A percentile compares a stretch with the other conserved stretches of the same genome.
phyloP scores from a whole-genome alignment of 345 rosid species.

The Rhodamnia argentea region DNA sequence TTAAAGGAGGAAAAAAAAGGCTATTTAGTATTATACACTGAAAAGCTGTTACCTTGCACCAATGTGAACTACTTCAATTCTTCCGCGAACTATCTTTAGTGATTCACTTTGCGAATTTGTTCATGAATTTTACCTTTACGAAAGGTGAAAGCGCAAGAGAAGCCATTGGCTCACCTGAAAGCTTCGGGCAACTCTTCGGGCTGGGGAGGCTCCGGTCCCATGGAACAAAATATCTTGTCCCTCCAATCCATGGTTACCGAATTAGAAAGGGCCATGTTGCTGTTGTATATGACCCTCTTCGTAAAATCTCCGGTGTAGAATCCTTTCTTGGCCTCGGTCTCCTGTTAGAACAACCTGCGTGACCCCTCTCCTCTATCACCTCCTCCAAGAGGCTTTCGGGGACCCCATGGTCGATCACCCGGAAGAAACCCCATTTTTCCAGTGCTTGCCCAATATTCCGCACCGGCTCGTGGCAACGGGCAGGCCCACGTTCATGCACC shows the following conservation, averaged over 20 bases:
- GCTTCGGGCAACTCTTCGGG: constrained; percentile 2
- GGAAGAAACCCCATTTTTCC: constrained; percentile 3
- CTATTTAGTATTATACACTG: accelerated
- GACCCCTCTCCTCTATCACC: constrained; percentile 8
- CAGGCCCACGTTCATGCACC: background rate
- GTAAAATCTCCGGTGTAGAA: background rate
- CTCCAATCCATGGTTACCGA: constrained; percentile 21
- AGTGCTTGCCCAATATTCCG: background rate
- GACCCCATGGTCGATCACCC: constrained; percentile 21
- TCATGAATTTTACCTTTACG: background rate
- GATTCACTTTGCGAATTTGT: background rate
- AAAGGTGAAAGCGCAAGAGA: background rate
- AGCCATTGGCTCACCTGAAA: background rate
- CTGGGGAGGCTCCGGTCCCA: constrained; percentile 19
- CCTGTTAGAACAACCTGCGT: constrained; percentile 11
- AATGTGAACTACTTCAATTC: background rate
- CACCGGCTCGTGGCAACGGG: background rate
- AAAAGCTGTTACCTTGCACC: background rate
- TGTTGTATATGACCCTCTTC: background rate
- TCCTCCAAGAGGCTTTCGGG: constrained; percentile 5
- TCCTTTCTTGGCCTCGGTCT: constrained; percentile 6
- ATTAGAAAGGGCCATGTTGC: background rate
- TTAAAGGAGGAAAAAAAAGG: background rate
- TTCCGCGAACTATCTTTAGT: background rate
- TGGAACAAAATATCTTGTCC: constrained; percentile 13